Base-by-base conservation (phyloP, 768 basidiomycete genomes). In the Amanita subjunquillea region DNA sequence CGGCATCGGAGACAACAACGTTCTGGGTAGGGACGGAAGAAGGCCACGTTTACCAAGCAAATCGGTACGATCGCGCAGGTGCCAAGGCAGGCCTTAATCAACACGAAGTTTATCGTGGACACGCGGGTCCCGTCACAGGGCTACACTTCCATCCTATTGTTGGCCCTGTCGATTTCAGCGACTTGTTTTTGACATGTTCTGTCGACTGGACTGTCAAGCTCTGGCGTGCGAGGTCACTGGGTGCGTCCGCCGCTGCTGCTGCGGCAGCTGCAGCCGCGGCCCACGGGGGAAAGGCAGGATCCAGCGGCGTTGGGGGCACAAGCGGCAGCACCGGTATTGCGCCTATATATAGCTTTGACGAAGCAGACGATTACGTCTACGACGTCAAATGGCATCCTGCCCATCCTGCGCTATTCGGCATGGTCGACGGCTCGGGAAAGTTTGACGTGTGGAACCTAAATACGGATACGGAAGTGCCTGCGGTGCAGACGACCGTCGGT, bases 1-100 rank as follows among this genome's bases (percentile, higher is more conserved):
- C 95, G 0, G 86, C 90, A 60, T 94, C 91, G 62, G 96, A 98
- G 68, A 95, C 94, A 2, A 89, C 93, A 1, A 91, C 92, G 9
- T 96, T 98, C 71, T 95, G 88, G 83, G 87, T 96, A 20, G 96
- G 96, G 0, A 99, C 96, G 3, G 96, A 99, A 66, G 96, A 99
- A 70, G 96, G 96, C 6, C 91, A 90, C 58, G 79, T 99, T 20
- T 98, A 97, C 64, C 91, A 94, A 63, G 95, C 95, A 2, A 91
- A 98, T 65, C 80, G 96, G 37, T 93, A 96, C 64, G 96, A 98
- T 64, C 87, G 96, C 15, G 96, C 96, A 0, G 93, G 95, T 2
- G 82, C 92, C 10, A 99, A 99, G 67, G 94, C 96, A 1, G 96
- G 96, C 2, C 73, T 99, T 51, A 91, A 96, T 62, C 87, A 89